Evolutionary conservation across 1,284 basidiomycete species (phyloP).

Genomic region (Bjerkandera adusta): DNA sequence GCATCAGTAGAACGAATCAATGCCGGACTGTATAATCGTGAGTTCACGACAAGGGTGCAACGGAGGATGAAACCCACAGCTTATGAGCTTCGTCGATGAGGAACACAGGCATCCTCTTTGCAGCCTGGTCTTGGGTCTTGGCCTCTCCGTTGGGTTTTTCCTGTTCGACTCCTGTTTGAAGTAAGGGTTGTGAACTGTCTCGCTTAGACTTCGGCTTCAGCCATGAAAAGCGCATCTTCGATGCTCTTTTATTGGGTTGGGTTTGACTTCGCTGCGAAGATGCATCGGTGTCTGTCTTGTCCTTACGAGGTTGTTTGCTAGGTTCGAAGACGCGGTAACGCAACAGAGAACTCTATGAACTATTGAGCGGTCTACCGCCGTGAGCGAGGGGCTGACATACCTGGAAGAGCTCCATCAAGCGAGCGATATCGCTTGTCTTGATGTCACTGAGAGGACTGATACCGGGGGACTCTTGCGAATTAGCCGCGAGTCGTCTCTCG

Average conservation of each 20-base stretch:
- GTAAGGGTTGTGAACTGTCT: slow-evolving; percentile 7
- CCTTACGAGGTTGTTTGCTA: slow-evolving; percentile 4
- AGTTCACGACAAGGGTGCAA: neutral
- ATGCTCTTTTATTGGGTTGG: slow-evolving; percentile 1
- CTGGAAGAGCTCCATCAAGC: slow-evolving; percentile 84
- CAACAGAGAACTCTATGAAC: slow-evolving; percentile 58
- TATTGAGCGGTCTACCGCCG: no score
- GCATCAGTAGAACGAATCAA: slow-evolving; percentile 73
- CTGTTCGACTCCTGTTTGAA: slow-evolving; percentile 15
- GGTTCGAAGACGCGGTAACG: slow-evolving; percentile 72
- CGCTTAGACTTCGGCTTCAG: slow-evolving; percentile 9
- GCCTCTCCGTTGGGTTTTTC: slow-evolving; percentile 27
- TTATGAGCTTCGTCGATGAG: slow-evolving; percentile 85
- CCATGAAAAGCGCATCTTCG: slow-evolving; percentile 10
- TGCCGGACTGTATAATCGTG: slow-evolving; percentile 45
- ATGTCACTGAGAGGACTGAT: slow-evolving; percentile 41
- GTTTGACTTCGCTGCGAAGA: slow-evolving; percentile 2
- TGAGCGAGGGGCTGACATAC: slow-evolving; percentile 29
- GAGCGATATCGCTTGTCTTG: slow-evolving; percentile 75
- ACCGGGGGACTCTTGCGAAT: slow-evolving; percentile 28
- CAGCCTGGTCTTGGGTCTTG: slow-evolving; percentile 34
- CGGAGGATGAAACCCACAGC: slow-evolving; percentile 43
- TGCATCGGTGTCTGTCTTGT: neutral
- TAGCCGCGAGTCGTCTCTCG: slow-evolving; percentile 54
- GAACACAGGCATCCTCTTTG: slow-evolving; percentile 76